Evolutionary conservation across 768 basidiomycete genomes (phyloP).

Genomic region (Gloeostereum incarnatum): DNA sequence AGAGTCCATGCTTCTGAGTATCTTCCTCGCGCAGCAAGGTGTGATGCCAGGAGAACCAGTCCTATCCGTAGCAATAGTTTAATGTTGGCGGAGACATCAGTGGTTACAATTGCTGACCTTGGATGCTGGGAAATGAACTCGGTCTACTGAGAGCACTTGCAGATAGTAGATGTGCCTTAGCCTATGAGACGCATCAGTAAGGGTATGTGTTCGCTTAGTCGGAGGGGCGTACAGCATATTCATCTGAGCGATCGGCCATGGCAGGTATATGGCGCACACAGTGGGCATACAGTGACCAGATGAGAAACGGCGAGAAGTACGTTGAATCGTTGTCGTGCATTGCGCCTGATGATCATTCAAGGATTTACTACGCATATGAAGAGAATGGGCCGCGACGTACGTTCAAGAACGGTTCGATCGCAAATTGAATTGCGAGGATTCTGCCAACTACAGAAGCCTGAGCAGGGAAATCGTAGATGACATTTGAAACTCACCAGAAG

Average conservation of each 20-base stretch:
- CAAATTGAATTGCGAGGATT: conserved; percentile 5
- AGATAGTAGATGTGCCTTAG: conserved; percentile 4
- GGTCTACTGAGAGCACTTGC: conserved; percentile 5
- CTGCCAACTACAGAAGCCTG: conserved; percentile 4
- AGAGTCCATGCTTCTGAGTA: conserved; percentile 7
- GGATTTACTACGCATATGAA: neutral
- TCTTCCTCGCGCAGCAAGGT: conserved; percentile 6
- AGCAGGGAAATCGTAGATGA: no score
- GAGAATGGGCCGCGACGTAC: neutral
- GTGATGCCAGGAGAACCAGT: conserved; percentile 5
- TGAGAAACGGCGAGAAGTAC: conserved; percentile 6
- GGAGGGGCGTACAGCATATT: conserved; percentile 4
- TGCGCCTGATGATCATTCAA: conserved; percentile 1
- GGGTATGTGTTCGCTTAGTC: neutral
- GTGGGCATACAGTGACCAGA: conserved; percentile 7
- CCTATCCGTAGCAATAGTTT: neutral
- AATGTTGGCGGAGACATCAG: neutral
- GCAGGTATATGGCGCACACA: conserved; percentile 5
- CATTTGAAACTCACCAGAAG: conserved; percentile 3
- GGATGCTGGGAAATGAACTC: conserved; percentile 6
- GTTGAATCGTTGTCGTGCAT: conserved; percentile 5
- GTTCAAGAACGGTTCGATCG: conserved; percentile 6
- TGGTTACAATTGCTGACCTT: neutral
- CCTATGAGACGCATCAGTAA: conserved; percentile 1
- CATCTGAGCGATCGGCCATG: conserved; percentile 2